Evolutionary conservation across 1,139 yeast species (phyloP).

Genomic region (Oligophagozyma castellii): DNA sequence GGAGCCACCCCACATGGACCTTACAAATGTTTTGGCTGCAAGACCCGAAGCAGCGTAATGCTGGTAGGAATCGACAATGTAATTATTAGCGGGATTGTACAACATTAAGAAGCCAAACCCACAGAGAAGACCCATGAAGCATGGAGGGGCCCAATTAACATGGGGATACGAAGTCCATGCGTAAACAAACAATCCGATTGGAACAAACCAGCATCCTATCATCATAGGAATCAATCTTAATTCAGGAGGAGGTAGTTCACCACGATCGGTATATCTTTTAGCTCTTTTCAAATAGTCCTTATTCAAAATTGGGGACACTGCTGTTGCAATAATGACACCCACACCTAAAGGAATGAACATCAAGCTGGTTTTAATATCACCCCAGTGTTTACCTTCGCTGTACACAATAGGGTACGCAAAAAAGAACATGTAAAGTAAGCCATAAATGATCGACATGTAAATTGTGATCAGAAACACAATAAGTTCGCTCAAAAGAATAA

Average conservation of each 20-base stretch:
- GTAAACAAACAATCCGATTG: constrained; percentile 58
- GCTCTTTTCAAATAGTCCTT: constrained; percentile 28
- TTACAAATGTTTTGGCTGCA: constrained; percentile 62
- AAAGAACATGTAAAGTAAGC: constrained; percentile 61
- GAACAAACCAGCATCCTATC: constrained; percentile 17
- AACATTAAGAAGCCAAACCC: constrained; percentile 44
- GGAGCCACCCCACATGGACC: constrained; percentile 58
- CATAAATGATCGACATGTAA: constrained; percentile 76
- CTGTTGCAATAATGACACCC: constrained; percentile 51
- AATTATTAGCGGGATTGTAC: constrained; percentile 43
- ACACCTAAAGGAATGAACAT: constrained; percentile 50
- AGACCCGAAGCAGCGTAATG: constrained; percentile 63
- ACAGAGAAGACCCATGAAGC: constrained; percentile 49
- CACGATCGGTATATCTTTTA: constrained; percentile 26
- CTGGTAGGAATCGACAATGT: constrained; percentile 50
- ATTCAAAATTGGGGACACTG: constrained; percentile 27
- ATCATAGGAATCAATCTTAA: constrained; percentile 67
- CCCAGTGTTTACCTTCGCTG: constrained; percentile 29
- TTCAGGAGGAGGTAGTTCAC: constrained; percentile 53
- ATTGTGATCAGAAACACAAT: constrained; percentile 53
- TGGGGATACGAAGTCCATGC: constrained; percentile 54
- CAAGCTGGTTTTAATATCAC: constrained; percentile 30
- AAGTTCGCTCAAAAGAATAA: constrained; percentile 65
- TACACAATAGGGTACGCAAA: constrained; percentile 74
- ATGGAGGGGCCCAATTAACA: constrained; percentile 68